Conservation (phyloP, 2,329 filamentous ascomycete genomes). For the Fusarium verticillioides region DNA sequence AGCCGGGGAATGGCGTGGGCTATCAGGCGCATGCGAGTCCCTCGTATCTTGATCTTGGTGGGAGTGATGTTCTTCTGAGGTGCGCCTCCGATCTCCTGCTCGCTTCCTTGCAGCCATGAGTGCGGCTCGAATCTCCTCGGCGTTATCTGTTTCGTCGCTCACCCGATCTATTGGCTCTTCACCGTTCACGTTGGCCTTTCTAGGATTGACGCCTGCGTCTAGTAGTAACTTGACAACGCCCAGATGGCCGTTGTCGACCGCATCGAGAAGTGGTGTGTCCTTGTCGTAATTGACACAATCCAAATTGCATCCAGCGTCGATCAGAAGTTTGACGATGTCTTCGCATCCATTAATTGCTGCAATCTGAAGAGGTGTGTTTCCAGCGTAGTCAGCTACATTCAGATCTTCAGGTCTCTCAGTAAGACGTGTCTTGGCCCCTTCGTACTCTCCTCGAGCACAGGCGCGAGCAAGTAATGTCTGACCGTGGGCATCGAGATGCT, state of each 20-base stretch:
- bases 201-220: slow-evolving; percentile 88
- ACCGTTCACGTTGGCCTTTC: slow-evolving; percentile 90
- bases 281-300: slow-evolving; percentile 84
- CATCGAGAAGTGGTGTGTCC: slow-evolving; percentile 94
- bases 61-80: slow-evolving; percentile 67
- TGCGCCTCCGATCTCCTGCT: slow-evolving; percentile 63
- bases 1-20: slow-evolving; percentile 67
- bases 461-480: slow-evolving; percentile 91
- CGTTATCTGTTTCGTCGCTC: slow-evolving; percentile 77
- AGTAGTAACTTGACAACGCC: slow-evolving; percentile 88
- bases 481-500: slow-evolving; percentile 91
- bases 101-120: slow-evolving; percentile 70
- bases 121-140: slow-evolving; percentile 79
- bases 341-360: slow-evolving; percentile 88
- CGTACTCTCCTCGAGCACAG: slow-evolving; percentile 86
- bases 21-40: slow-evolving; percentile 67
- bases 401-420: slow-evolving; percentile 86
- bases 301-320: slow-evolving; percentile 85
- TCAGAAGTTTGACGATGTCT: slow-evolving; percentile 86
- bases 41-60: slow-evolving; percentile 60
- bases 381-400: slow-evolving; percentile 90
- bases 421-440: slow-evolving; percentile 78
- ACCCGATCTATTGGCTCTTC: slow-evolving; percentile 91
- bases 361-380: slow-evolving; percentile 96
- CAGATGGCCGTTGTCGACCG: slow-evolving; percentile 93